Percentiles rank a stretch among this genome's conserved stretches.
phyloP scores from a whole-genome alignment of 495 filamentous ascomycete genomes.

The Penicillium roqueforti region DNA sequence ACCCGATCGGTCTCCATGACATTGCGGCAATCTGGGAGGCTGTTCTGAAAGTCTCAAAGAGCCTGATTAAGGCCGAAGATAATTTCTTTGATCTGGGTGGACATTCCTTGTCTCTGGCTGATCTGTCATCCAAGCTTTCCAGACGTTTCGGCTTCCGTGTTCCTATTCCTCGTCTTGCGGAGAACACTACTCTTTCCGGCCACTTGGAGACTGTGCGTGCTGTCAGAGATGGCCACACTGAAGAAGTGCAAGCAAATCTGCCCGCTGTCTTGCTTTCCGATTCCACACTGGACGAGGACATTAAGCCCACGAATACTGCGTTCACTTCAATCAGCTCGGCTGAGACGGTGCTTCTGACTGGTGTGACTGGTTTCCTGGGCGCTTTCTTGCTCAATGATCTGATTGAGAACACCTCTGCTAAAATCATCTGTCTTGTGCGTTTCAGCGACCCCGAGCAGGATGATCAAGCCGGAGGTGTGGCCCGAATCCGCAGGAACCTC shows the following conservation, averaged over 20 bases:
- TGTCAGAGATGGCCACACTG: slow-evolving; percentile 60
- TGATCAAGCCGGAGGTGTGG: slow-evolving; percentile 50
- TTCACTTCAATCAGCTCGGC: slow-evolving; percentile 53
- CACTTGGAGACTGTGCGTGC: slow-evolving; percentile 56
- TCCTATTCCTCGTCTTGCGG: slow-evolving; percentile 58
- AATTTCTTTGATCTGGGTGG: slow-evolving; percentile 70
- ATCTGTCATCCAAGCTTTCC: slow-evolving; percentile 55
- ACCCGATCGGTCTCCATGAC: slow-evolving; percentile 50
- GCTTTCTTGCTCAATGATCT: slow-evolving; percentile 52
- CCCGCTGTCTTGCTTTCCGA: slow-evolving; percentile 57
- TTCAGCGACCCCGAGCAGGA: slow-evolving; percentile 55
- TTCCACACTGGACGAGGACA: slow-evolving; percentile 54
- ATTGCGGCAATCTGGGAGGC: slow-evolving; percentile 59
- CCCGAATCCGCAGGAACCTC: slow-evolving; percentile 57
- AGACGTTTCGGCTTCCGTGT: slow-evolving; percentile 58
- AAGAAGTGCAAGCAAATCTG: slow-evolving; percentile 61
- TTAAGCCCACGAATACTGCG: slow-evolving; percentile 44
- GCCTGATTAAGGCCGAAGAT: slow-evolving; percentile 54
- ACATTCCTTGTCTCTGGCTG: slow-evolving; percentile 63
- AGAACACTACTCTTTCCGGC: slow-evolving; percentile 55
- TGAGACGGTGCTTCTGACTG: slow-evolving; percentile 56
- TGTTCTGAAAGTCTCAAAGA: slow-evolving; percentile 51
- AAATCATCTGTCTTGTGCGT: slow-evolving; percentile 64
- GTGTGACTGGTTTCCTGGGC: slow-evolving; percentile 58
- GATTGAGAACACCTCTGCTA: slow-evolving; percentile 53